Conservation (phyloP, 495 filamentous ascomycete species). For the Mytilinidion resinicola region DNA sequence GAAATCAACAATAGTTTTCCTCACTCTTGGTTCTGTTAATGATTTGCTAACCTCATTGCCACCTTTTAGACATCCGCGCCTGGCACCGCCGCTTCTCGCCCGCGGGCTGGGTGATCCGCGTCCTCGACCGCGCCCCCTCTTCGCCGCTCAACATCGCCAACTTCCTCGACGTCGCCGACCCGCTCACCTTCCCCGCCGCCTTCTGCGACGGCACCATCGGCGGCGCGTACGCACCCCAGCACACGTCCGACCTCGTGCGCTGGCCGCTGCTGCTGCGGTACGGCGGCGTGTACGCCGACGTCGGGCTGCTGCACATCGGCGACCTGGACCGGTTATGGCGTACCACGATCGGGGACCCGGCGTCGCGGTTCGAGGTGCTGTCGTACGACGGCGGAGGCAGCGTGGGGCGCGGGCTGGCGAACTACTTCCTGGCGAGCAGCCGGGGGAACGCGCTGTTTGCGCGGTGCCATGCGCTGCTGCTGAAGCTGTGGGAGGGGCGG, state of each 20-base stretch:
- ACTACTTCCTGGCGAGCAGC: slow-evolving; percentile 45
- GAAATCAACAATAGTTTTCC: no score
- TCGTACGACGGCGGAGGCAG: slow-evolving; percentile 40
- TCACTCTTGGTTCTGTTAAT: no score
- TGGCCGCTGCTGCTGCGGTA: slow-evolving; percentile 49
- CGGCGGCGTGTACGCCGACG: slow-evolving; percentile 53
- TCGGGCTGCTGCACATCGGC: slow-evolving; percentile 50
- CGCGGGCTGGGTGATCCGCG: slow-evolving; percentile 47
- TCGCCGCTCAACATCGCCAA: slow-evolving; percentile 44
- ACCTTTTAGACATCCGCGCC: slow-evolving; percentile 42
- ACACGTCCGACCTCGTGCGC: slow-evolving; percentile 52
- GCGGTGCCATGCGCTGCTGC: slow-evolving; percentile 45
- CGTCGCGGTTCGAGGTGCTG: slow-evolving; percentile 44
- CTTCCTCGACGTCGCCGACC: slow-evolving; percentile 44
- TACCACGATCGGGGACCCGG: slow-evolving; percentile 41
- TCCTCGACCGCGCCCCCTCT: slow-evolving; percentile 41
- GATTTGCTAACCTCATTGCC: no score
- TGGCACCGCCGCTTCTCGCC: slow-evolving; percentile 49
- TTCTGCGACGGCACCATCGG: slow-evolving; percentile 44
- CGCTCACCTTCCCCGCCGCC: slow-evolving; percentile 42
- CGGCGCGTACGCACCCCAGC: slow-evolving; percentile 46
- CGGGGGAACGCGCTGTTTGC: slow-evolving; percentile 43
- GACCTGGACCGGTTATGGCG: slow-evolving; percentile 49
- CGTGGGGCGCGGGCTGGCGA: slow-evolving; percentile 37
- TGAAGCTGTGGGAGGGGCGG: slow-evolving; percentile 48